phyloP scores from a whole-genome alignment of 805 yeast species.

The Metschnikowia kunwiensis region DNA sequence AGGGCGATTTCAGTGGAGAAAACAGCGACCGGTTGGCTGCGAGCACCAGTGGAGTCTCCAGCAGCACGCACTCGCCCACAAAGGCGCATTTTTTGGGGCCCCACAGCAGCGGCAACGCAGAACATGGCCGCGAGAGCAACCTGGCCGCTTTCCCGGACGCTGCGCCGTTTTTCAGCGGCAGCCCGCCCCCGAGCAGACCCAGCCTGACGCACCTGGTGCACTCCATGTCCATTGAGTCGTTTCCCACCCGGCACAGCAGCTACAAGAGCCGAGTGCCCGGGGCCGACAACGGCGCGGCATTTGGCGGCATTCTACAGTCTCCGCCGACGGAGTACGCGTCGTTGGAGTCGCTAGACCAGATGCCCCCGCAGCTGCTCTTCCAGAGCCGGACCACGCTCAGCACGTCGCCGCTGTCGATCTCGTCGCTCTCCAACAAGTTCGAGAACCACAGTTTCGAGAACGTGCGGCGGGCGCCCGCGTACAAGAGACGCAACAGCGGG shows the following conservation, averaged over 20 bases:
- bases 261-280: background rate
- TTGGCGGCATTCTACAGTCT: slow-evolving; percentile 1
- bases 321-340: background rate
- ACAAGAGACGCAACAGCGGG: slow-evolving; percentile 15
- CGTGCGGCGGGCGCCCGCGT: slow-evolving; percentile 3
- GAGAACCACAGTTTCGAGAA: slow-evolving; percentile 26
- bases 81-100: too few relatives aligned
- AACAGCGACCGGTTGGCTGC: too few relatives aligned
- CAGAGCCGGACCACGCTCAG: slow-evolving; percentile 3
- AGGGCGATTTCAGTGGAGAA: too few relatives aligned
- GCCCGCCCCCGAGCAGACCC: background rate
- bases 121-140: too few relatives aligned
- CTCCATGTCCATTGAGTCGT: background rate
- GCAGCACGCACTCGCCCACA: too few relatives aligned
- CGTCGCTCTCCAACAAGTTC: slow-evolving; percentile 27
- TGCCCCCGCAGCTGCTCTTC: slow-evolving; percentile 16
- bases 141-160: too few relatives aligned
- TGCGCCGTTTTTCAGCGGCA: too few relatives aligned
- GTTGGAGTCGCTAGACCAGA: background rate
- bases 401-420: slow-evolving; percentile 18
- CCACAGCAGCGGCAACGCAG: too few relatives aligned
- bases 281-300: background rate
- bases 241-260: too few relatives aligned
- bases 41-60: background rate
- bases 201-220: background rate